Conservation (phyloP, 176 grass and related monocot species). For the Phoenix roebelenii region DNA sequence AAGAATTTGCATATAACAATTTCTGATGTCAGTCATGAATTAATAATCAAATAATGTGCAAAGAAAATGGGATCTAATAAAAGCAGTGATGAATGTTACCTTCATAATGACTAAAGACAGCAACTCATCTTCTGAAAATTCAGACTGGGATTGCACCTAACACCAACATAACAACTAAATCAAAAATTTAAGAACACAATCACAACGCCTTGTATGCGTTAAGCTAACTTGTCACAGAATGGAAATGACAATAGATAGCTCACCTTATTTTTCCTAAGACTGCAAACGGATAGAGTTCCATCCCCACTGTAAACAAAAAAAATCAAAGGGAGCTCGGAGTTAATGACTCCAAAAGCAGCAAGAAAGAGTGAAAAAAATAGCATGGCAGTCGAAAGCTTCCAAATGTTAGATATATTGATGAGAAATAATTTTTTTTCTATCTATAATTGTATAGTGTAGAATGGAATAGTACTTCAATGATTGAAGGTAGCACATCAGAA, state of each 20-base stretch:
- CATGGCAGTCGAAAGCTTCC: not conserved
- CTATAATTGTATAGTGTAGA: too few relatives aligned
- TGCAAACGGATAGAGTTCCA: constrained; percentile 81
- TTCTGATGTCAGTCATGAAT: too few relatives aligned
- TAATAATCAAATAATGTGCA: too few relatives aligned
- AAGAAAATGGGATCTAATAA: too few relatives aligned
- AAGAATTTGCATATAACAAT: too few relatives aligned
- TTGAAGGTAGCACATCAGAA: too few relatives aligned
- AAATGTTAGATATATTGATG: not conserved
- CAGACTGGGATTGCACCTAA: constrained; percentile 68
- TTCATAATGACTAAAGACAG: constrained; percentile 86
- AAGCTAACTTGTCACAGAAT: not conserved
- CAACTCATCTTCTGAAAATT: constrained; percentile 96
- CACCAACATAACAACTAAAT: not conserved
- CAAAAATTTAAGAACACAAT: not conserved
- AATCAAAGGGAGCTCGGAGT: not conserved
- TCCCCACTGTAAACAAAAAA: constrained; percentile 55
- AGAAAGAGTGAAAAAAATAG: not conserved
- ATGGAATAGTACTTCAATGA: too few relatives aligned
- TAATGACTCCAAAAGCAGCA: constrained; percentile 6
- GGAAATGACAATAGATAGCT: constrained; percentile 17
- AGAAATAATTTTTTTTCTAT: too few relatives aligned
- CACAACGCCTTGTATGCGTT: not conserved
- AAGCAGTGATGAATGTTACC: constrained; percentile 20
- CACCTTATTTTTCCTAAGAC: constrained; percentile 69